These are phyloP conservation scores for Xanthoceras sorbifolium DNA, from an alignment of 345 rosid genomes.

Conservation along the genomic window DNA sequence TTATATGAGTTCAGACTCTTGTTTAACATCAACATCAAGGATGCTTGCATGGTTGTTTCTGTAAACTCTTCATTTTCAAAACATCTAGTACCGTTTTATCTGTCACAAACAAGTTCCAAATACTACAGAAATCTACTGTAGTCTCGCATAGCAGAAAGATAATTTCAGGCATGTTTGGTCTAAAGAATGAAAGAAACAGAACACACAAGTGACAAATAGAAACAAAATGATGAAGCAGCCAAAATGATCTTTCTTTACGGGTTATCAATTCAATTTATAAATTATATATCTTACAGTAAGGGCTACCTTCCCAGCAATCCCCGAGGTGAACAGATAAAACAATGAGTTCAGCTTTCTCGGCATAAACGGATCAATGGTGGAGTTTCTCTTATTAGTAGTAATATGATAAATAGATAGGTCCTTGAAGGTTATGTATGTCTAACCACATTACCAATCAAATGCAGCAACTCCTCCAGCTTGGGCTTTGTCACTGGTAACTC, in stretches of 20 bases:
- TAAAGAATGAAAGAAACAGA: neutral
- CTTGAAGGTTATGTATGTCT: conserved; percentile 28
- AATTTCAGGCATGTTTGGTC: neutral
- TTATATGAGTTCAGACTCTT: neutral
- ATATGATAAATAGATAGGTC: neutral
- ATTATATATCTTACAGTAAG: neutral
- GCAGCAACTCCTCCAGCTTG: conserved; percentile 53
- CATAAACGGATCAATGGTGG: conserved; percentile 5
- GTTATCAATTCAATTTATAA: neutral
- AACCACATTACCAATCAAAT: conserved; percentile 37
- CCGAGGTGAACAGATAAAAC: neutral
- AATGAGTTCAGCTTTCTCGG: conserved; percentile 2
- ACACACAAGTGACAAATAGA: neutral
- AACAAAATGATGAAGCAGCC: neutral
- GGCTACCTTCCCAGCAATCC: neutral
- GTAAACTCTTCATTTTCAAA: neutral
- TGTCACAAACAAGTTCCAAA: neutral
- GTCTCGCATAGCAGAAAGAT: neutral
- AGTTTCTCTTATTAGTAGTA: conserved; percentile 17
- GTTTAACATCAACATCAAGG: neutral
- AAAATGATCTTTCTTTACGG: neutral
- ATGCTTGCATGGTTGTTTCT: neutral
- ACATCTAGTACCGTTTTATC: neutral
- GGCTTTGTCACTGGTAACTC: conserved; percentile 52
- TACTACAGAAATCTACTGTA: neutral